Conservation (phyloP, 1,284 basidiomycete genomes). For the Austroboletus olivaceoglutinosus region DNA sequence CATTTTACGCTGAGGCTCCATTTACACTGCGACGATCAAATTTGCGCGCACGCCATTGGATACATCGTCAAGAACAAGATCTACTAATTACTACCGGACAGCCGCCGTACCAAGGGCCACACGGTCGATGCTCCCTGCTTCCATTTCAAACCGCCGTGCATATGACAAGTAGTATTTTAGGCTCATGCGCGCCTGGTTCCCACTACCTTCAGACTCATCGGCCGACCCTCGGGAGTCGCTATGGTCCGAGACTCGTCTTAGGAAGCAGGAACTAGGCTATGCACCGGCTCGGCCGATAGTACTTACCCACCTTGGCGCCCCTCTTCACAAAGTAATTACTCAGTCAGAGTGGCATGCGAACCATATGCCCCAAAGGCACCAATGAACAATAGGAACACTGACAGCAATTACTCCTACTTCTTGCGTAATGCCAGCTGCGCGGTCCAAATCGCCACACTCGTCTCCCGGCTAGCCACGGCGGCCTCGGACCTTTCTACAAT, state of each 20-base stretch:
- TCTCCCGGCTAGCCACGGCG: not conserved
- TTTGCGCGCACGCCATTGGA: constrained; percentile 4
- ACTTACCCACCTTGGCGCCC: too few relatives aligned
- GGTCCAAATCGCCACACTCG: not conserved
- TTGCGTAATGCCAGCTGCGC: not conserved
- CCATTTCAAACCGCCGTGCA: not conserved
- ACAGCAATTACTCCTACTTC: not conserved
- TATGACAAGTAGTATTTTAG: not conserved
- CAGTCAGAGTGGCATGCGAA: not conserved
- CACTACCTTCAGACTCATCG: not conserved
- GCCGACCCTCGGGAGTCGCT: not conserved
- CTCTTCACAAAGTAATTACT: too few relatives aligned
- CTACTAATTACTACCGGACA: not conserved
- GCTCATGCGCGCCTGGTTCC: not conserved
- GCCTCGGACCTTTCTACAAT: not conserved
- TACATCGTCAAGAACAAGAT: not conserved
- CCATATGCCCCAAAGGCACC: not conserved
- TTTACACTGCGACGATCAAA: not conserved
- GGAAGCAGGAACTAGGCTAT: too few relatives aligned
- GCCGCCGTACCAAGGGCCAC: constrained; percentile 2
- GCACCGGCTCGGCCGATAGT: too few relatives aligned
- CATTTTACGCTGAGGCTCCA: not conserved
- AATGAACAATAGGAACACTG: not conserved
- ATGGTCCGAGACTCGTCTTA: not conserved
- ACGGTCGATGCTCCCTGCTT: not conserved